phyloP scores from a whole-genome alignment of 805 yeast genomes.

The Pichia pseudocactophila region DNA sequence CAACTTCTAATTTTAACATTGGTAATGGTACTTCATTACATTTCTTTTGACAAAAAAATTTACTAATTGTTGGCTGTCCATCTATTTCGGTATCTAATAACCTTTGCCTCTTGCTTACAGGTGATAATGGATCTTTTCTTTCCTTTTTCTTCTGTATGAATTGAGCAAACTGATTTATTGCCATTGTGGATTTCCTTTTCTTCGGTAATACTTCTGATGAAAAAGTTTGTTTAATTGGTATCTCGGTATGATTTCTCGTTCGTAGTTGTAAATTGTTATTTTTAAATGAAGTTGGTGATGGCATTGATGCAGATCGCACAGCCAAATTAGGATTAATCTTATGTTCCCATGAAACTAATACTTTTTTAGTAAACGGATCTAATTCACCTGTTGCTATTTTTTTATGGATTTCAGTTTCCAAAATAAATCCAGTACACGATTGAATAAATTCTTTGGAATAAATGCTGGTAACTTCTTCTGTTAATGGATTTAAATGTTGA shows the following conservation, averaged over 20 bases:
- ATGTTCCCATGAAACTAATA: conserved; percentile 40
- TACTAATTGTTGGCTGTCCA: conserved; percentile 12
- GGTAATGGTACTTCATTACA: not conserved
- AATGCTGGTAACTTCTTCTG: conserved; percentile 30
- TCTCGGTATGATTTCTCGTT: conserved; percentile 2
- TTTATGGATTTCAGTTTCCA: conserved; percentile 39
- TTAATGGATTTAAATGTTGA: conserved; percentile 52
- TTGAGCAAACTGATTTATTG: conserved; percentile 19
- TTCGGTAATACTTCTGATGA: conserved; percentile 1
- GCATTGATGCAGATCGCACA: conserved; percentile 5
- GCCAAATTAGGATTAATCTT: conserved; percentile 14
- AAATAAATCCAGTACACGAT: conserved; percentile 38
- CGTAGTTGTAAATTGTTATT: not conserved
- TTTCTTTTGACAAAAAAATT: conserved; percentile 12
- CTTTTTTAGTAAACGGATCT: conserved; percentile 51
- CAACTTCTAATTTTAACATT: not conserved
- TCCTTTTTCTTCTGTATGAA: conserved; percentile 4
- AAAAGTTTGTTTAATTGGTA: conserved; percentile 1
- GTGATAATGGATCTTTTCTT: conserved; percentile 12
- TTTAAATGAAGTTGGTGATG: not conserved
- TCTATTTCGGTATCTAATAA: conserved; percentile 13
- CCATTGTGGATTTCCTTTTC: conserved; percentile 15
- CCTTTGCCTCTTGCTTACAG: conserved; percentile 22
- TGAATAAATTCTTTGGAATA: conserved; percentile 16
- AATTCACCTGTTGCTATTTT: conserved; percentile 56